phyloP scores from a whole-genome alignment of 805 yeast species.

The Kodamaea neixiangensis region DNA sequence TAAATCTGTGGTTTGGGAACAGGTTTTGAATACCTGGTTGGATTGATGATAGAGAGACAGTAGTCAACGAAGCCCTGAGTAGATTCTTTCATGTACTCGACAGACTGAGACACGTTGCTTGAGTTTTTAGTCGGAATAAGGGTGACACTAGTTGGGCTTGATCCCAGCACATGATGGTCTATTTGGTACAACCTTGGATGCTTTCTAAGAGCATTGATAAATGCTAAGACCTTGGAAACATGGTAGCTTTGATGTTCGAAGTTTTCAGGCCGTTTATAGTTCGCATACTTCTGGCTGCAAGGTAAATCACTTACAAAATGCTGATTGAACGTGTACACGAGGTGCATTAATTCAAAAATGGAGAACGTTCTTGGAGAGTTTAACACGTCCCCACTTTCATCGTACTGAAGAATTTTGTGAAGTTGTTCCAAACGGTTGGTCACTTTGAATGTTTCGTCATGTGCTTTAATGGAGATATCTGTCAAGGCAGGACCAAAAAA shows the following conservation, averaged over 20 bases:
- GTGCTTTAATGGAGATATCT: slow-evolving; percentile 41
- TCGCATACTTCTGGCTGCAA: neutral
- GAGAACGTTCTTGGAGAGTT: slow-evolving; percentile 35
- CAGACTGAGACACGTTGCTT: neutral
- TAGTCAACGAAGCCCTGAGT: slow-evolving; percentile 25
- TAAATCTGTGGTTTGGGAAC: slow-evolving; percentile 19
- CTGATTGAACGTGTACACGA: slow-evolving; percentile 9
- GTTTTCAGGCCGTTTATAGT: neutral
- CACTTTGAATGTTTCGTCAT: slow-evolving; percentile 40
- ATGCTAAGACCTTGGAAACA: slow-evolving; percentile 36
- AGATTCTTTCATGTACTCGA: slow-evolving; percentile 22
- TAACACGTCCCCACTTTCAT: slow-evolving; percentile 30
- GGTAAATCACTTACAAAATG: neutral
- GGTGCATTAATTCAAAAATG: slow-evolving; percentile 34
- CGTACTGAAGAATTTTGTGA: slow-evolving; percentile 48
- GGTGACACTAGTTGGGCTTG: slow-evolving; percentile 35
- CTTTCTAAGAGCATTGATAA: slow-evolving; percentile 51
- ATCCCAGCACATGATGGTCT: slow-evolving; percentile 26
- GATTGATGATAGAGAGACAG: slow-evolving; percentile 14
- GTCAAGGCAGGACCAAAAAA: slow-evolving; percentile 37
- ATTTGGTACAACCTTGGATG: slow-evolving; percentile 49
- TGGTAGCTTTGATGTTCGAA: slow-evolving; percentile 16
- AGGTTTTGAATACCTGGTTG: neutral
- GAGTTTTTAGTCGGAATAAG: slow-evolving; percentile 28
- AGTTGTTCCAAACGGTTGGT: slow-evolving; percentile 45